Evolutionary conservation across 352 stramenopile genomes (phyloP).

Genomic region (Phytophthora tentaculata): DNA sequence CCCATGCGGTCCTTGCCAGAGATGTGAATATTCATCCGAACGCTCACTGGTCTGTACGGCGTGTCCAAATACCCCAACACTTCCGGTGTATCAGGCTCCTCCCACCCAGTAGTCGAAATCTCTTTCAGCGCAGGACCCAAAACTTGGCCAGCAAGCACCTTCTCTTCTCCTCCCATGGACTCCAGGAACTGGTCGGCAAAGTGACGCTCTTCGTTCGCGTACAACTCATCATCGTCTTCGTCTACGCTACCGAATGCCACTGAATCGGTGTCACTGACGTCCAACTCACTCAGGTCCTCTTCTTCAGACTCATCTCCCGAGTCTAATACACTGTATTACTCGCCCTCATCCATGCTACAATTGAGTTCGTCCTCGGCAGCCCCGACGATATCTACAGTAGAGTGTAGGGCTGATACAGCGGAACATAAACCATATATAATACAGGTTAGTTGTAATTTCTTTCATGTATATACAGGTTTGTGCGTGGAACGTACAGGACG

Average conservation of each 20-base stretch:
- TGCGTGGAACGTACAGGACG: neutral
- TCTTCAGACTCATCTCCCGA: too few species aligned
- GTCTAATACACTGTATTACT: neutral
- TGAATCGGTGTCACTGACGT: constrained; percentile 1
- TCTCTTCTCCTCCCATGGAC: neutral
- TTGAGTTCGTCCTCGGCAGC: neutral
- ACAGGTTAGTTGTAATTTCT: neutral
- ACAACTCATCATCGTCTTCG: constrained; percentile 6
- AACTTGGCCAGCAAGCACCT: constrained; percentile 6
- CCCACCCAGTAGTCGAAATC: neutral
- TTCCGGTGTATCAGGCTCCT: neutral
- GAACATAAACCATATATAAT: neutral
- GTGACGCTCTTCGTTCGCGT: constrained; percentile 3
- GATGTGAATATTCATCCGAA: constrained; percentile 1
- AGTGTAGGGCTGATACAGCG: neutral
- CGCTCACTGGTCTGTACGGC: neutral
- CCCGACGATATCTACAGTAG: neutral
- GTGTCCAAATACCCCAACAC: neutral
- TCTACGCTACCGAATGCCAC: neutral
- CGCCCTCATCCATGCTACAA: neutral
- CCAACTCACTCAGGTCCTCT: constrained; percentile 4
- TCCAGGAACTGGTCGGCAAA: constrained; percentile 15
- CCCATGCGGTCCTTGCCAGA: neutral
- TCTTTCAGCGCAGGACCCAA: constrained; percentile 1
- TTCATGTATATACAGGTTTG: neutral